phyloP scores from a whole-genome alignment of 2,329 filamentous ascomycete species.

The Pseudogymnoascus sp. region DNA sequence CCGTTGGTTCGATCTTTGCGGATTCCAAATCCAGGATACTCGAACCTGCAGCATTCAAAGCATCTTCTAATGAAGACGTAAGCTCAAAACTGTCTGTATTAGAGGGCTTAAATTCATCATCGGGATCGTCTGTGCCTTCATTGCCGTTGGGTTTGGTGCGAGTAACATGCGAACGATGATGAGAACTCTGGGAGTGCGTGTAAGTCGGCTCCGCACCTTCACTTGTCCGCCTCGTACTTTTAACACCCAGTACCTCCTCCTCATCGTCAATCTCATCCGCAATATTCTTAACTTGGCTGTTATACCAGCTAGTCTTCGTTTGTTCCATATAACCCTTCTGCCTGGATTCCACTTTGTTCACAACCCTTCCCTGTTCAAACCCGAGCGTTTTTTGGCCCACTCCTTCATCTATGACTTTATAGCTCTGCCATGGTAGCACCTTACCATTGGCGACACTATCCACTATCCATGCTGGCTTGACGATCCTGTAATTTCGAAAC shows the following conservation, averaged over 20 bases:
- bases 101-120: not conserved
- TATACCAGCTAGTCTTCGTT: constrained; percentile 76
- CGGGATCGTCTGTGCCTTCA: not conserved
- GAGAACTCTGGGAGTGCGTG: not conserved
- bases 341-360: constrained; percentile 56
- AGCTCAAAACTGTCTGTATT: constrained; percentile 23
- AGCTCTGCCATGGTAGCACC: constrained; percentile 77
- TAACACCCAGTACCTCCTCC: constrained; percentile 23
- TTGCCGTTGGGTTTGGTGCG: not conserved
- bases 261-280: constrained; percentile 36
- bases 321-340: constrained; percentile 69
- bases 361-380: constrained; percentile 53
- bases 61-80: constrained; percentile 29
- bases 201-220: not conserved
- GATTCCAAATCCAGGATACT: not conserved
- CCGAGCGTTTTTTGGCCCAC: constrained; percentile 70
- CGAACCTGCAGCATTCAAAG: constrained; percentile 19
- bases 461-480: constrained; percentile 89
- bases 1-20: not conserved
- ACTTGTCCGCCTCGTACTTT: constrained; percentile 10
- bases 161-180: not conserved
- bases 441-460: constrained; percentile 79
- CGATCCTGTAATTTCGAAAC: constrained; percentile 79
- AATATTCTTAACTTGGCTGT: constrained; percentile 53
- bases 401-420: constrained; percentile 78